These are phyloP conservation scores for Penicillium freii DNA, from an alignment of 2,329 filamentous ascomycete genomes.

Conservation along the genomic window DNA sequence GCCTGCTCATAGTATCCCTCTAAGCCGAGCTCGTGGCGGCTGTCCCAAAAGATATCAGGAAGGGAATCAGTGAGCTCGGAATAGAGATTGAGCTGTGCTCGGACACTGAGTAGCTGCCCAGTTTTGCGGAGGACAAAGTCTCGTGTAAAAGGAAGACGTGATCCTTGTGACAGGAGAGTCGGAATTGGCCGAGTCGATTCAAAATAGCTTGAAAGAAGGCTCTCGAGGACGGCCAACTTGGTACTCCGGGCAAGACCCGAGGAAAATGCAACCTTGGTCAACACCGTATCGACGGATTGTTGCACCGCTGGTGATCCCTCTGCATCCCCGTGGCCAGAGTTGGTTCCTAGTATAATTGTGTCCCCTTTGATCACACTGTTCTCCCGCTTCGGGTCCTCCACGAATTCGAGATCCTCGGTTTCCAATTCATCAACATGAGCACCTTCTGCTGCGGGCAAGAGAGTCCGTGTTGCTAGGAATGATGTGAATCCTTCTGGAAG, in stretches of 20 bases:
- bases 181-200: conserved; percentile 82
- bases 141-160: conserved; percentile 62
- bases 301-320: conserved; percentile 27
- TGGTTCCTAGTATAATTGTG: conserved; percentile 83
- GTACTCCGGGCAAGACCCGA: conserved; percentile 89
- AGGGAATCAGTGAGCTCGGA: conserved; percentile 93
- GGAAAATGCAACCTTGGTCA: conserved; percentile 95
- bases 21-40: conserved; percentile 78
- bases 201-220: conserved; percentile 77
- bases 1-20: conserved; percentile 96
- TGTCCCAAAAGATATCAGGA: conserved; percentile 97
- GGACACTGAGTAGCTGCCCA: conserved; percentile 82
- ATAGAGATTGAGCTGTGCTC: conserved; percentile 93
- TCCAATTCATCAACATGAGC: conserved; percentile 72
- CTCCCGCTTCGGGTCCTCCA: conserved; percentile 70
- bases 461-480: conserved; percentile 65
- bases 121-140: conserved; percentile 89
- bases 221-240: conserved; percentile 89
- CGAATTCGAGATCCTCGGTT: conserved; percentile 85
- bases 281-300: conserved; percentile 58
- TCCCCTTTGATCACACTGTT: conserved; percentile 79
- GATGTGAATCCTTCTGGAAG: conserved; percentile 72
- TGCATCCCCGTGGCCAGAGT: conserved; percentile 37
- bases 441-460: conserved; percentile 73
- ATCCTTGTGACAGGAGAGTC: conserved; percentile 68